Evolutionary conservation across 306 rosid genomes (phyloP), one percentile per base, ranked within the genome.

Genomic region (Malus asiatica): DNA sequence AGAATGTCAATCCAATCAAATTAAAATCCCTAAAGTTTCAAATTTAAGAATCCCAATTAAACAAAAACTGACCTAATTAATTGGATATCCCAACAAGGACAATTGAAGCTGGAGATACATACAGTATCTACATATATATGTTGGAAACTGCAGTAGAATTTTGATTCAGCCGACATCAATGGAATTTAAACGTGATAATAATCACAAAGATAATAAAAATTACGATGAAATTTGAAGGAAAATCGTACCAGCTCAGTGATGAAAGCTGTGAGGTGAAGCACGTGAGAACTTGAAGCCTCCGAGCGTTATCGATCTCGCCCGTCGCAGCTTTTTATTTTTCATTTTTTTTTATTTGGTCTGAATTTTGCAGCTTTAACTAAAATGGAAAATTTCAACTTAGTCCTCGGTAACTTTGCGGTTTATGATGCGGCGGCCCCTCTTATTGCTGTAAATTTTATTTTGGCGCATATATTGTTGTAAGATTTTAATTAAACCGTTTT

Each of bases 41-140:
- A 19, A 33, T 6, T 32, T 38, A 8, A 30, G 44, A 32, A 53
- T 25, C 60, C 19, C 78, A 74, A 63, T 10, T 63, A 13, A 59
- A 27, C 59, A 76, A 76, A 11, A 53, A 11, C 16, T 35, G 55
- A 68, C 79, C 79, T 76, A 68, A 68, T 25, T 69, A 10, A 66
- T 33, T 52, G 72, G 65, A 66, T 64, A 62, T 51, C 55, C 32
- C 35, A 51, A 29, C 6, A 57, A 52, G 42, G 35, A 12, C 66
- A 23, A 66, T 66, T 66, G 51, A n/a, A 23, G 55, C 19, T 3
- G 67, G 55, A 53, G 66, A 40, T 13, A 61, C 20, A 20, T 15
- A 20, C 51, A 22, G 18, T 46, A 4, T 46, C 15, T 46, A 46
- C 52, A 71, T 33, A 30, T 16, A 66, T 4, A 38, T 66, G 12